Evolutionary conservation across 345 rosid genomes (phyloP).

Genomic region (Dimocarpus longan): DNA sequence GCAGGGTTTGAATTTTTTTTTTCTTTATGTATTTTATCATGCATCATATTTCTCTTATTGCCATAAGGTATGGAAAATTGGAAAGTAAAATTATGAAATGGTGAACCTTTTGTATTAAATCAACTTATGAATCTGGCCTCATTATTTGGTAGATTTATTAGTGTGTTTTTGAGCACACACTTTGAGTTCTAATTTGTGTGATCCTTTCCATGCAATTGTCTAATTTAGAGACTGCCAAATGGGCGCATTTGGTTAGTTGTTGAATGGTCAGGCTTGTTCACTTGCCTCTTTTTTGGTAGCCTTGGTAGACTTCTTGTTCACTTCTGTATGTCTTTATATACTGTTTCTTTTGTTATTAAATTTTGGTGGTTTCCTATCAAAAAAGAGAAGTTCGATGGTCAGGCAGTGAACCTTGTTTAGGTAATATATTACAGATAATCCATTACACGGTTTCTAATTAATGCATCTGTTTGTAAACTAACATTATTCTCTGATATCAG

Average conservation of each 20-base stretch:
- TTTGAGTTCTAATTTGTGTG: background rate
- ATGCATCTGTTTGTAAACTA: conserved; percentile 6
- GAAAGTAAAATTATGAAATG: background rate
- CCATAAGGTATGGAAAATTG: background rate
- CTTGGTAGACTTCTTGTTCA: background rate
- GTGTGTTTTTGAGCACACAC: background rate
- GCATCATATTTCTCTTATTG: background rate
- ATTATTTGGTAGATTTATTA: conserved; percentile 5
- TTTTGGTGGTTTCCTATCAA: background rate
- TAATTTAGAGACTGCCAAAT: background rate
- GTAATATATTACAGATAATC: conserved; percentile 10
- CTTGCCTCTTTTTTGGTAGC: conserved; percentile 1
- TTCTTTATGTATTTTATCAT: background rate
- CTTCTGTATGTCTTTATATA: background rate
- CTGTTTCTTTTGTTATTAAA: background rate
- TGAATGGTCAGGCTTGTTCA: background rate
- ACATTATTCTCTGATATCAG: background rate
- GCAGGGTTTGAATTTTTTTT: background rate
- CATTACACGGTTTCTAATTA: background rate
- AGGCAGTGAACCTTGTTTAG: conserved; percentile 1
- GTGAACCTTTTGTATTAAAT: conserved; percentile 1
- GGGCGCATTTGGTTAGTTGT: background rate
- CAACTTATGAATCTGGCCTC: background rate
- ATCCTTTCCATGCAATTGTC: background rate
- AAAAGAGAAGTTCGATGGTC: background rate